Evolutionary conservation across 306 rosid genomes (phyloP).

Genomic region (Lithocarpus polystachyus): DNA sequence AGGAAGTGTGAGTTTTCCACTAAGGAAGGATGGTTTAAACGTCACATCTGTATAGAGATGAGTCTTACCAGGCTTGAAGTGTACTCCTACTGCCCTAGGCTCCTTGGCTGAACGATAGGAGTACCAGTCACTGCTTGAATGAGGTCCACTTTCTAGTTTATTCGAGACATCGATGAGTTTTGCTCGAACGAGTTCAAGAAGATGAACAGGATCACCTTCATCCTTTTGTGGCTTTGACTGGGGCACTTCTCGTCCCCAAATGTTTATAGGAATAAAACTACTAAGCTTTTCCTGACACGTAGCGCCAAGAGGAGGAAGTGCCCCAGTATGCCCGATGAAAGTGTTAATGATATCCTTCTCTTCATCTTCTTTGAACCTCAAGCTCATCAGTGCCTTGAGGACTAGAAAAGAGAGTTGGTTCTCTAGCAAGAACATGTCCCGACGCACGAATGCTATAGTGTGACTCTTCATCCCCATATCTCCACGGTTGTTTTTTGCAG

Average conservation of each 20-base stretch:
- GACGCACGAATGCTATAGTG: neutral
- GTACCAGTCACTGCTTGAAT: neutral
- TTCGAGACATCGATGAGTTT: neutral
- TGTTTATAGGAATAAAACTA: neutral
- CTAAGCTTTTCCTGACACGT: no score
- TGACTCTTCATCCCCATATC: neutral
- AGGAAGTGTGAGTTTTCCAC: conserved; percentile 4
- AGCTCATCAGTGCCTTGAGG: neutral
- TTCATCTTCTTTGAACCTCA: neutral
- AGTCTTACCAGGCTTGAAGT: neutral
- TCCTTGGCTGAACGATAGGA: neutral
- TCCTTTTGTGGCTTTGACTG: neutral
- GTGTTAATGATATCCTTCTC: neutral
- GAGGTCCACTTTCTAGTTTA: no score
- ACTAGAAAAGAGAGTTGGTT: conserved; percentile 15
- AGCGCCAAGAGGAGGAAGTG: neutral
- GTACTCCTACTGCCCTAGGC: neutral
- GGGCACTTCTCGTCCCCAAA: neutral
- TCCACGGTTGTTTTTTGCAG: fast-evolving
- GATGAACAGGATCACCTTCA: neutral
- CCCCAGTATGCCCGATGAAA: neutral
- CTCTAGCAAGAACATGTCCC: conserved; percentile 12
- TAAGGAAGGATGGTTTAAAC: neutral
- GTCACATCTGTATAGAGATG: neutral
- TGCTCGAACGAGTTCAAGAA: neutral